Evolutionary conservation across 805 yeast species (phyloP).

Genomic region (Kazachstania kunashirensis): DNA sequence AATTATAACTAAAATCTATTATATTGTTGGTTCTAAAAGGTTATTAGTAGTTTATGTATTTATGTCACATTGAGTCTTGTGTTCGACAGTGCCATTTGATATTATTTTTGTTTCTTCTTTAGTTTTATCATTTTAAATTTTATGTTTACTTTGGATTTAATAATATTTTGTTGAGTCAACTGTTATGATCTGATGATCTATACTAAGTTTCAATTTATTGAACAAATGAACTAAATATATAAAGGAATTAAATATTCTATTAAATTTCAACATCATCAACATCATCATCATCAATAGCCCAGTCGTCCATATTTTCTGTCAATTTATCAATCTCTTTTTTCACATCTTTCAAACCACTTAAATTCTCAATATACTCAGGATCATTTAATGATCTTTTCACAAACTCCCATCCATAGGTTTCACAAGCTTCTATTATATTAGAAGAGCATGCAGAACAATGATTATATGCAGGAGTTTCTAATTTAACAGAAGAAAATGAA

Average conservation of each 20-base stretch:
- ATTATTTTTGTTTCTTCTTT: too few species aligned
- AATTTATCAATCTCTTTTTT: conserved; percentile 45
- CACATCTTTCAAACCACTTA: conserved; percentile 70
- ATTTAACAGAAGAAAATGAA: conserved; percentile 50
- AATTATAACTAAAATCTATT: too few species aligned
- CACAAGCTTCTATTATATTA: conserved; percentile 43
- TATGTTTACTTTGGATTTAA: too few species aligned
- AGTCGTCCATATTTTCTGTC: conserved; percentile 23
- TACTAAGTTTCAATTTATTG: too few species aligned
- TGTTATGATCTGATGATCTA: too few species aligned
- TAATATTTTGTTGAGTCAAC: too few species aligned
- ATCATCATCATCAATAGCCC: conserved; percentile 17
- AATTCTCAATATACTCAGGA: conserved; percentile 54
- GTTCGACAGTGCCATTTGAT: too few species aligned
- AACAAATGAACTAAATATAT: too few species aligned
- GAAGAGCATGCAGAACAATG: conserved; percentile 83
- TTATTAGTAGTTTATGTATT: too few species aligned
- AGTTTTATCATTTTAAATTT: too few species aligned
- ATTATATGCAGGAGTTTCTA: conserved; percentile 62
- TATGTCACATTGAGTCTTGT: too few species aligned
- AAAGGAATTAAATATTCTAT: neutral
- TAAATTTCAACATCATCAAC: neutral
- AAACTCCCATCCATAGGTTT: conserved; percentile 66
- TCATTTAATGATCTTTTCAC: conserved; percentile 61
- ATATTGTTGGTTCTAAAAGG: too few species aligned